Base-by-base conservation (phyloP, 805 yeast genomes). In the Kodamaea neixiangensis region DNA sequence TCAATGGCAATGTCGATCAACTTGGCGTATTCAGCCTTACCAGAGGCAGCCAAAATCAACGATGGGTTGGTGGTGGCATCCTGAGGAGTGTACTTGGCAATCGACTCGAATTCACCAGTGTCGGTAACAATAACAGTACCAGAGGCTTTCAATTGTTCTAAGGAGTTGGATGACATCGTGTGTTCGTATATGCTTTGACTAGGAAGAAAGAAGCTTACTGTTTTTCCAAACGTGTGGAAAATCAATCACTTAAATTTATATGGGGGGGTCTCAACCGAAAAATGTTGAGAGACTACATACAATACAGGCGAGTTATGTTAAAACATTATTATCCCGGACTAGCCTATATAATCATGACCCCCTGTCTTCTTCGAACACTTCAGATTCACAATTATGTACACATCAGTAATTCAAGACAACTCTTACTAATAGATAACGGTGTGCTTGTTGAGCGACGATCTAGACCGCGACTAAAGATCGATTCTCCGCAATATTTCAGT, bases 51-150 rank as follows among this genome's bases (percentile, higher is more conserved):
- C 64, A 94, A 79, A 66, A 94, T 93, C 78, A 94, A 81, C 41
- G 98, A 91, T 60, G 99, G 99, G 81, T 94, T 94, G 71, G 99
- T 94, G 63, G 99, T 94, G 60, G 99, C 97, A 75, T 94, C 99
- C 80, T 94, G 98, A 61, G 99, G 99, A 64, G 94, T 89, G 80
- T 87, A 94, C 76, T 92, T 90, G 69, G 97, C 97, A 71, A 94
- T 94, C 58, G 94, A 86, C 74, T 90, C 97, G 71, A 94, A 94
- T 75, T 94, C 99, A 78, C 99, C 99, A 56, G 98, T 91, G 80
- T 94, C 99, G 59, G 99, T 89, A 68, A 94, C 99, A 67, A 94
- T 97, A 61, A 82, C 87, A 61, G 99, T 94, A 63, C 98, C 98
- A 52, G 97, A 72, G 58, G 96, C 91, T 75, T 93, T 94, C 69